Base-by-base conservation (phyloP, 257 asterid species). In the Lantana camara region DNA sequence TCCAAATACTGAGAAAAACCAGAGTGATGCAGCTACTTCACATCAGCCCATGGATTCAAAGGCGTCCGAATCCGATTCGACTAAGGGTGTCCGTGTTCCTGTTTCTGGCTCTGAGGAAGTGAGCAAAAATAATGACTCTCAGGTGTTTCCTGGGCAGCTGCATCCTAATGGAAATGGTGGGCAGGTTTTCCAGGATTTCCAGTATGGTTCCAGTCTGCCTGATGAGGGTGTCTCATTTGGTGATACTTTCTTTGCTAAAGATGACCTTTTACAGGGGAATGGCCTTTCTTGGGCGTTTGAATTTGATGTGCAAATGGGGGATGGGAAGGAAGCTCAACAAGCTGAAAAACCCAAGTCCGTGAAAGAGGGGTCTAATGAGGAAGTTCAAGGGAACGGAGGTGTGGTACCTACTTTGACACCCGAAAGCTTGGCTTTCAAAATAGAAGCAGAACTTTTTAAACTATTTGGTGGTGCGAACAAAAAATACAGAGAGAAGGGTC, bases 261-360 rank as follows among this genome's bases (percentile, higher is more conserved):
- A 94, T 57, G 99, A 94, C 48, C 99, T 94, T 41, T 75, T 94
- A 82, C 98, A 86, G 79, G 99, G 99, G 32, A 88, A 94, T 75
- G 99, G 96, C 64, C 98, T 94, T 66, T 86, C 98, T 46, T 94
- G 99, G 99, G 99, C 95, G 14, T 84, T 86, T 70, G 93, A 88
- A 61, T 73, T 88, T 67, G 96, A 88, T 67, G 72, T 78, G 72
- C 89, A 64, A 56, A 76, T 70, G 63, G 70, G 77, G 63, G 93
- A 74, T 42, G 76, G 72, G 8, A 79, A 75, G 74, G 93, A 81
- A 45, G 71, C 71, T 42, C 78, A 77, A 13, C 68, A 61, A 40
- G 72, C 52, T 42, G 82, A 71, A 50, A 75, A 83, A 30, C 45
- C 72, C 50, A 55, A 80, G 51, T 8, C 75, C 22, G 60, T 62